These are phyloP conservation scores for Tremellales sp. DNA, from an alignment of 1,284 basidiomycete genomes.

Conservation along the genomic window DNA sequence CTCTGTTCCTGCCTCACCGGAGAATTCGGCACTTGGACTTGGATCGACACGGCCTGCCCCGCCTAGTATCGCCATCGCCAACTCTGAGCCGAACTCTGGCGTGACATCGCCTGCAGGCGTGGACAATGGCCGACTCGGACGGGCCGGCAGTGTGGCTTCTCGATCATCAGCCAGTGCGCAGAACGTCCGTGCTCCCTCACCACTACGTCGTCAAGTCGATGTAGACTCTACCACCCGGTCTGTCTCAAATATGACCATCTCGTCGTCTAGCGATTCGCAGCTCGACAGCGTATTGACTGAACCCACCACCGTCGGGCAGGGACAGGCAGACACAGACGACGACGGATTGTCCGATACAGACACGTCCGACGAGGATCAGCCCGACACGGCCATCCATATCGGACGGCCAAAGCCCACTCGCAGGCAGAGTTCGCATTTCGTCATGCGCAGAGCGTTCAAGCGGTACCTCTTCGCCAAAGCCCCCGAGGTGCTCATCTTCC, in stretches of 20 bases:
- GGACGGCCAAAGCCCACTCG: slow-evolving; percentile 20
- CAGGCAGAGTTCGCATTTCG: slow-evolving; percentile 47
- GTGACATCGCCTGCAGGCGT: not conserved
- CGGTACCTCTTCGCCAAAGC: slow-evolving; percentile 83
- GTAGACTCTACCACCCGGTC: not conserved
- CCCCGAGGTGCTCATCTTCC: slow-evolving; percentile 84
- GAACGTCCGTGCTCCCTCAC: slow-evolving; percentile 28
- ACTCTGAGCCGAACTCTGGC: not conserved
- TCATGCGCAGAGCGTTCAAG: slow-evolving; percentile 82
- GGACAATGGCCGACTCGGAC: not conserved
- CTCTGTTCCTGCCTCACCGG: not conserved
- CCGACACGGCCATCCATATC: slow-evolving; percentile 6
- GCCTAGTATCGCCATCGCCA: not conserved
- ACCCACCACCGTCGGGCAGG: not conserved
- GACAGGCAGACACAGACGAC: not conserved
- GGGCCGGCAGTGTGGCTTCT: slow-evolving; percentile 4
- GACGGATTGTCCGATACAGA: slow-evolving; percentile 41
- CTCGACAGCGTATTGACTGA: no score
- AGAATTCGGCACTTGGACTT: not conserved
- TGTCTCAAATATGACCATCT: slow-evolving; percentile 1
- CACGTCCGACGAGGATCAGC: slow-evolving; percentile 33
- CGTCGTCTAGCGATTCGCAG: not conserved
- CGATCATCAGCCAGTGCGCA: slow-evolving; percentile 4
- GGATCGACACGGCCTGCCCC: not conserved
- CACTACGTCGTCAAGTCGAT: slow-evolving; percentile 28